phyloP scores from a whole-genome alignment of 805 yeast genomes.

The Metschnikowia similis region DNA sequence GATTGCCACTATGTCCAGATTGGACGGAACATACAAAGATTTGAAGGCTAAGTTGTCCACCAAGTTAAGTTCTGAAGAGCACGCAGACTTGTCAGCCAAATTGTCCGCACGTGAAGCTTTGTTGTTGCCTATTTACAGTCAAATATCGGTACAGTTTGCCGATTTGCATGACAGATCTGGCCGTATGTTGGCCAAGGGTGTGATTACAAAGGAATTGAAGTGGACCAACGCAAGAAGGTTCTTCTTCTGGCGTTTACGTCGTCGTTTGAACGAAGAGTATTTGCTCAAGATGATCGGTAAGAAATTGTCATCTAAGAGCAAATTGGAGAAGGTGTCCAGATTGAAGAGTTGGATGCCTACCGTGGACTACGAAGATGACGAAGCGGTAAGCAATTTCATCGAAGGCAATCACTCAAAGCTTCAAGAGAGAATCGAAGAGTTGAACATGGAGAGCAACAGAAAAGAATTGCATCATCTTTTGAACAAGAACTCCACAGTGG shows the following conservation, averaged over 20 bases:
- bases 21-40: slow-evolving; percentile 71
- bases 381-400: slow-evolving; percentile 77
- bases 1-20: slow-evolving; percentile 83
- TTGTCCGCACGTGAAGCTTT: slow-evolving; percentile 73
- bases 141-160: slow-evolving; percentile 92
- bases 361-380: slow-evolving; percentile 67
- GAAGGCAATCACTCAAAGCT: slow-evolving; percentile 69
- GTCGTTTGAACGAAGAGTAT: slow-evolving; percentile 91
- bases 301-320: slow-evolving; percentile 51
- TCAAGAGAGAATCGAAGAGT: slow-evolving; percentile 55
- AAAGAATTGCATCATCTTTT: slow-evolving; percentile 56
- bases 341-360: slow-evolving; percentile 83
- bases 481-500: slow-evolving; percentile 28
- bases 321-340: slow-evolving; percentile 82
- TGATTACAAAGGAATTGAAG: slow-evolving; percentile 76
- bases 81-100: slow-evolving; percentile 58
- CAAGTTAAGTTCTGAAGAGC: slow-evolving; percentile 57
- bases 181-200: slow-evolving; percentile 95
- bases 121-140: slow-evolving; percentile 84
- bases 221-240: slow-evolving; percentile 88
- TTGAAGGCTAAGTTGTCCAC: slow-evolving; percentile 58
- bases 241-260: slow-evolving; percentile 98
- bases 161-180: slow-evolving; percentile 97
- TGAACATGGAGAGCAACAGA: slow-evolving; percentile 64
- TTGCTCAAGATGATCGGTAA: slow-evolving; percentile 69